Percentiles rank a stretch among this genome's conserved stretches.
Conservation (phyloP, 2,329 filamentous ascomycete genomes). For the Hypoxylon sp. region DNA sequence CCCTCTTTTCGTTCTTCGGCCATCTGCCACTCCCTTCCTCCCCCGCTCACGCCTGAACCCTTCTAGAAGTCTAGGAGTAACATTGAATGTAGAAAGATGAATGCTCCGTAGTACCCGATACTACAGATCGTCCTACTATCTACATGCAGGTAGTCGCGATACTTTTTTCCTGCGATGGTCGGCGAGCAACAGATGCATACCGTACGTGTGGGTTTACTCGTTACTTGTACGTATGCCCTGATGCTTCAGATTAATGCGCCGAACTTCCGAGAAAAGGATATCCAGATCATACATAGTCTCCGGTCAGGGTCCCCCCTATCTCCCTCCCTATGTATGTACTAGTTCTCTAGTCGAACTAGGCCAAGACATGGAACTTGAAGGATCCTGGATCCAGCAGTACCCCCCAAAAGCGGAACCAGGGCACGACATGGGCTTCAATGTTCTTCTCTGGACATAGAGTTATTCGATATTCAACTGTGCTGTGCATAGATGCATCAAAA, state of each 20-base stretch:
- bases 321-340: constrained; percentile 20
- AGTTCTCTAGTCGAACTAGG: constrained; percentile 35
- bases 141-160: constrained; percentile 1
- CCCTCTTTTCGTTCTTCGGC: constrained; percentile 18
- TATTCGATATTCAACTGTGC: constrained; percentile 11
- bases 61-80: constrained; percentile 41
- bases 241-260: constrained; percentile 27
- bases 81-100: constrained; percentile 16
- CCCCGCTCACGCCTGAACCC: constrained; percentile 36
- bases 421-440: constrained; percentile 25
- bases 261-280: constrained; percentile 36
- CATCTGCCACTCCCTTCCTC: constrained; percentile 28
- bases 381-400: constrained; percentile 42
- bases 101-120: constrained; percentile 20
- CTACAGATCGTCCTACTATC: constrained; percentile 8
- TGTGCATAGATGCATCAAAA: constrained; percentile 25
- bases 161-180: constrained; percentile 13
- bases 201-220: not conserved
- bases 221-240: not conserved
- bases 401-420: constrained; percentile 42
- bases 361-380: constrained; percentile 44
- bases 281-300: constrained; percentile 15
- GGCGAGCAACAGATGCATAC: constrained; percentile 1
- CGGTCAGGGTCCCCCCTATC: constrained; percentile 36
- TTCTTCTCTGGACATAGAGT: constrained; percentile 15